These are phyloP conservation scores for Trypanosoma mega DNA, from an alignment of 208 protist species.

Conservation along the genomic window DNA sequence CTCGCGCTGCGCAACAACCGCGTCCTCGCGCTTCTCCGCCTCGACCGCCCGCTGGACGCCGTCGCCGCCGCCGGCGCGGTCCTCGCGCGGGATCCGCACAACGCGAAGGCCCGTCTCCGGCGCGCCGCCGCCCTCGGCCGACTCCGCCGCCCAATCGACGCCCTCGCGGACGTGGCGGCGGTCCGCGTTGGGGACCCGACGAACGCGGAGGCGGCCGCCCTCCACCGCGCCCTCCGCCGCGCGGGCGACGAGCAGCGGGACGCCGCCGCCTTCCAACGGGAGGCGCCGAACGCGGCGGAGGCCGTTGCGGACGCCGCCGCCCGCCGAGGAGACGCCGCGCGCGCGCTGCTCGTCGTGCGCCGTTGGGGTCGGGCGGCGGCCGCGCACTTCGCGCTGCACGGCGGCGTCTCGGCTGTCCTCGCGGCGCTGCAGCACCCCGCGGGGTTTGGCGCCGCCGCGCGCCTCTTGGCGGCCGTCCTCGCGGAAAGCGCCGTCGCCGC, in stretches of 20 bases:
- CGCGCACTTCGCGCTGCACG: slow-evolving; percentile 25
- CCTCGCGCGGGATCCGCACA: slow-evolving; percentile 26
- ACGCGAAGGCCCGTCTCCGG: slow-evolving; percentile 47
- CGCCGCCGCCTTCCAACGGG: slow-evolving; percentile 22
- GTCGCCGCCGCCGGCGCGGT: slow-evolving; percentile 36
- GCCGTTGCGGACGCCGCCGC: background rate
- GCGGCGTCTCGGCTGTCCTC: slow-evolving; percentile 7
- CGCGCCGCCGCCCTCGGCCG: slow-evolving; percentile 32
- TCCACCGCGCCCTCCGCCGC: slow-evolving; percentile 17
- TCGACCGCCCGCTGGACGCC: slow-evolving; percentile 23
- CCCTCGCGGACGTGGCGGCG: slow-evolving; percentile 28
- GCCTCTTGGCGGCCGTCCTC: slow-evolving; percentile 22
- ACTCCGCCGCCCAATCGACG: slow-evolving; percentile 36
- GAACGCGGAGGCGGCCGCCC: slow-evolving; percentile 29
- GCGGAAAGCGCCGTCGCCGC: slow-evolving; percentile 18
- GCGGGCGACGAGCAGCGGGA: slow-evolving; percentile 30
- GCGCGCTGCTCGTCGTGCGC: no score
- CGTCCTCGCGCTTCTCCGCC: slow-evolving; percentile 29
- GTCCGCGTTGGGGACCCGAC: slow-evolving; percentile 26
- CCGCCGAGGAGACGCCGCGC: background rate
- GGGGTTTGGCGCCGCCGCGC: slow-evolving; percentile 12
- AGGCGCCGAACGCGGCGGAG: slow-evolving; percentile 13
- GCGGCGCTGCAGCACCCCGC: no score
- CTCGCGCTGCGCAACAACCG: slow-evolving; percentile 43
- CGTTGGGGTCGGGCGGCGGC: no score